Base-by-base conservation (phyloP, 768 basidiomycete species). In the Lactarius psammicola region DNA sequence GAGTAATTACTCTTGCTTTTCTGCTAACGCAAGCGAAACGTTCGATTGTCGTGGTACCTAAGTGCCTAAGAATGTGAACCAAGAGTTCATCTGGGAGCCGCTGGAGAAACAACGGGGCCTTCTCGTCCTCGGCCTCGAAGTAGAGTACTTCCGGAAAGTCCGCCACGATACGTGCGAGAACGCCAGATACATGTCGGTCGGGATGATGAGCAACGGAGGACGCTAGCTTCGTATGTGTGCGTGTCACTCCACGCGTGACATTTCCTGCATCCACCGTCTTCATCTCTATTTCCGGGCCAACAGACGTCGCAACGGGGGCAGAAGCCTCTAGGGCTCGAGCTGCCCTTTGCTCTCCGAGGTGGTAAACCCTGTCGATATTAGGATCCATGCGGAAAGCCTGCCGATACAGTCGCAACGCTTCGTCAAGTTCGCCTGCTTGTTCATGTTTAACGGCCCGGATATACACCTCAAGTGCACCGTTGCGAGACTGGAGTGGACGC, bases 351-450 rank as follows among this genome's bases (percentile, higher is more conserved):
- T 90, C 87, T 66, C 86, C 80, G 49, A 80, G 79, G 66, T 82
- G 79, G 75, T 90, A 94, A 1, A 83, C 82, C 66, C 82, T 81
- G 73, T 94, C 93, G 38, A 95, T 90, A 66, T 90, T 79, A 40
- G 88, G 79, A 65, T 94, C 84, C 76, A 89, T 77, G 60, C 88
- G 84, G 74, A 94, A 95, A 2, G 92, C 92, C 67, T 85, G 84
- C 11, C 92, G 86, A 71, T 96, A 97, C 9, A 94, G 76, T 30
- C 75, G 72, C 11, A 94, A 76, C 13, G 94, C 94, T 38, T 88
- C 85, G 68, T 94, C 89, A 57, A 93, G 78, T 65, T 89, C 78
- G 44, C 92, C 86, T 53, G 76, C 77, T 72, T 92, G 89, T 74
- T 97, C 94, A 55, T 83, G 80, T 44, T 85, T 80, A 34, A 94